Percentiles rank a stretch among this genome's conserved stretches.
These are phyloP conservation scores for Penicillium digitatum DNA, from an alignment of 2,329 filamentous ascomycete species.

Conservation along the genomic window DNA sequence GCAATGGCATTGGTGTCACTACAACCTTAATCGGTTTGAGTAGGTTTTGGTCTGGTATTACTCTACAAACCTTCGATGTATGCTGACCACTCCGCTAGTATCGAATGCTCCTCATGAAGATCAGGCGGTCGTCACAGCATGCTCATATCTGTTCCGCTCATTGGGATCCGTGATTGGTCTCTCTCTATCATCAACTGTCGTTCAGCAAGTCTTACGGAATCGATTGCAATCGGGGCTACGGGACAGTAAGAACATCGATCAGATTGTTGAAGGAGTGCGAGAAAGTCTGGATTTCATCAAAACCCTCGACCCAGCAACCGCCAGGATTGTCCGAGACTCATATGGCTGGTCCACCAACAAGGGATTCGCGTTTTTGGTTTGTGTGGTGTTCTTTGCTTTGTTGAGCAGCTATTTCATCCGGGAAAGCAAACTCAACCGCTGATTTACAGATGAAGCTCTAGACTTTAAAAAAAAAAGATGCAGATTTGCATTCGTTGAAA, in stretches of 20 bases:
- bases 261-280: conserved; percentile 66
- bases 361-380: conserved; percentile 50
- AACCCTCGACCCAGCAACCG: conserved; percentile 58
- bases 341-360: conserved; percentile 58
- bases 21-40: conserved; percentile 66
- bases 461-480: background rate
- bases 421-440: conserved; percentile 52
- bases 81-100: conserved; percentile 42
- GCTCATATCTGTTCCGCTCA: conserved; percentile 75
- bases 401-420: conserved; percentile 50
- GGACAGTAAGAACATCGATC: conserved; percentile 56
- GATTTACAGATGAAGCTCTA: conserved; percentile 10
- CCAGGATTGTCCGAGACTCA: conserved; percentile 59
- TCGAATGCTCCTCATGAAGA: conserved; percentile 65
- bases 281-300: conserved; percentile 67
- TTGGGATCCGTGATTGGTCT: conserved; percentile 64
- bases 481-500: background rate
- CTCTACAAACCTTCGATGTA: background rate
- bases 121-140: conserved; percentile 71
- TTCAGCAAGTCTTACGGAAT: conserved; percentile 64
- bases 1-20: conserved; percentile 61
- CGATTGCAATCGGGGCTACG: conserved; percentile 54
- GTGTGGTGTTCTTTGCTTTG: conserved; percentile 49
- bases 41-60: conserved; percentile 30
- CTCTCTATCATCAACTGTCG: conserved; percentile 65